A percentile compares a stretch with the other conserved stretches of the same genome.
These are phyloP conservation scores for Diplodia sapinea DNA, from an alignment of 2,329 filamentous ascomycete genomes.

Conservation along the genomic window DNA sequence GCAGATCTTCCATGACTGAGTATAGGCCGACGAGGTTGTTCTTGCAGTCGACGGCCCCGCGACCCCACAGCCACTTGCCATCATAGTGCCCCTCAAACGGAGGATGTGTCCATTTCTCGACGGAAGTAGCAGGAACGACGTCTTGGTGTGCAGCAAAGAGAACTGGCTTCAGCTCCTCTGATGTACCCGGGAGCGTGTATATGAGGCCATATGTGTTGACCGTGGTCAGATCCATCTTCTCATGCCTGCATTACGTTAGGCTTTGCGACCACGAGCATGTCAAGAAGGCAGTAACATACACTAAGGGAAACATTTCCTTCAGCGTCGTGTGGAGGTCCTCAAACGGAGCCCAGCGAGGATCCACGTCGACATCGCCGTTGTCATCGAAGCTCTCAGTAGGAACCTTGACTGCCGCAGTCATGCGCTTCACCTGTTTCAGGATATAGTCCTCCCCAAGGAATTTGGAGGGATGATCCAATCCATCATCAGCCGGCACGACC, in stretches of 20 bases:
- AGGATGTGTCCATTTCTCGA: slow-evolving; percentile 64
- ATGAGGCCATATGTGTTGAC: slow-evolving; percentile 66
- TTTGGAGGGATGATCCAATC: slow-evolving; percentile 22
- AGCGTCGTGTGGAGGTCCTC: slow-evolving; percentile 60
- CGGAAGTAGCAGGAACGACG: slow-evolving; percentile 61
- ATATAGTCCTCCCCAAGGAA: slow-evolving; percentile 23
- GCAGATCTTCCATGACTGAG: slow-evolving; percentile 62
- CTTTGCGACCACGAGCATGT: not conserved
- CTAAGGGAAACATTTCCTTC: slow-evolving; percentile 57
- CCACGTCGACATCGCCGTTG: slow-evolving; percentile 60
- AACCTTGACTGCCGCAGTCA: slow-evolving; percentile 59
- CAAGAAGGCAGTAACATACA: slow-evolving; percentile 36
- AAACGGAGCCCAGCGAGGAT: slow-evolving; percentile 66
- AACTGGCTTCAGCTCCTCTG: slow-evolving; percentile 59
- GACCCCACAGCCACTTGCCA: slow-evolving; percentile 66
- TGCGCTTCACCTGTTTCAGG: slow-evolving; percentile 38
- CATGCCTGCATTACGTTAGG: slow-evolving; percentile 41
- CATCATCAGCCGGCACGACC: slow-evolving; percentile 3
- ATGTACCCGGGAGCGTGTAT: slow-evolving; percentile 62
- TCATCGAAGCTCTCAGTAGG: slow-evolving; percentile 64
- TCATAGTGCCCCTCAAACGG: slow-evolving; percentile 63
- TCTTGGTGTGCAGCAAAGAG: slow-evolving; percentile 70
- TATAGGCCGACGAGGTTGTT: slow-evolving; percentile 58
- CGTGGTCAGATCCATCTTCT: slow-evolving; percentile 56
- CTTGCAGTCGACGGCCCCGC: slow-evolving; percentile 67